These are phyloP conservation scores for Exophiala spinifera DNA, from an alignment of 2,329 filamentous ascomycete species.

Conservation along the genomic window DNA sequence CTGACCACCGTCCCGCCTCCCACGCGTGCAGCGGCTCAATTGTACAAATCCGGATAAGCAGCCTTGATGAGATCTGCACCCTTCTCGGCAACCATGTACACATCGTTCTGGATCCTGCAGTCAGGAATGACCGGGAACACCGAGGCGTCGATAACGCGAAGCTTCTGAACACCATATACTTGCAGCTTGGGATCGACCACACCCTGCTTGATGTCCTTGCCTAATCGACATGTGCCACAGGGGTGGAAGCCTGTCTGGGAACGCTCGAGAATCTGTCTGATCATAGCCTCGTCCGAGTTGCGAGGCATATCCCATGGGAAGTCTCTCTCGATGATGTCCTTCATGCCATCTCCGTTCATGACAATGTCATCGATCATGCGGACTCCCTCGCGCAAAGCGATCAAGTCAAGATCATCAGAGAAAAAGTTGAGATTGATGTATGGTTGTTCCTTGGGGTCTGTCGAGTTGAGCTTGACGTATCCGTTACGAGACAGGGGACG, in stretches of 20 bases:
- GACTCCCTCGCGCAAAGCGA: conserved; percentile 58
- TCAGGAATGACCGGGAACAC: conserved; percentile 55
- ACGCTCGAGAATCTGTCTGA: conserved; percentile 55
- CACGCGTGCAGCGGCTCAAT: too few relatives aligned
- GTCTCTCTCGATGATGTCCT: conserved; percentile 38
- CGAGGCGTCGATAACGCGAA: conserved; percentile 57
- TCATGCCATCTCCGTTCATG: conserved; percentile 56
- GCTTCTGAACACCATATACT: conserved; percentile 53
- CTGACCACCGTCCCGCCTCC: too few relatives aligned
- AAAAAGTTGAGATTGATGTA: conserved; percentile 47
- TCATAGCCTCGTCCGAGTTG: conserved; percentile 56
- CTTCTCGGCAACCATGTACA: conserved; percentile 61
- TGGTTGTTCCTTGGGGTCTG: conserved; percentile 39
- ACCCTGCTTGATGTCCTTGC: conserved; percentile 48
- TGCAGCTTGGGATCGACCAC: conserved; percentile 52
- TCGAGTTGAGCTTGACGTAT: conserved; percentile 42
- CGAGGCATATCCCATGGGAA: conserved; percentile 63
- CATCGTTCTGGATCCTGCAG: conserved; percentile 59
- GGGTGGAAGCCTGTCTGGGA: conserved; percentile 60
- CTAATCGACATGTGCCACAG: conserved; percentile 55
- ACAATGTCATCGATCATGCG: conserved; percentile 56
- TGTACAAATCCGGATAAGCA: conserved; percentile 20
- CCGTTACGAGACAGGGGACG: conserved; percentile 47
- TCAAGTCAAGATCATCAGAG: conserved; percentile 50
- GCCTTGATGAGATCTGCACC: conserved; percentile 49